Conservation (phyloP, 2,329 filamentous ascomycete species). For the Penicillium concentricum region DNA sequence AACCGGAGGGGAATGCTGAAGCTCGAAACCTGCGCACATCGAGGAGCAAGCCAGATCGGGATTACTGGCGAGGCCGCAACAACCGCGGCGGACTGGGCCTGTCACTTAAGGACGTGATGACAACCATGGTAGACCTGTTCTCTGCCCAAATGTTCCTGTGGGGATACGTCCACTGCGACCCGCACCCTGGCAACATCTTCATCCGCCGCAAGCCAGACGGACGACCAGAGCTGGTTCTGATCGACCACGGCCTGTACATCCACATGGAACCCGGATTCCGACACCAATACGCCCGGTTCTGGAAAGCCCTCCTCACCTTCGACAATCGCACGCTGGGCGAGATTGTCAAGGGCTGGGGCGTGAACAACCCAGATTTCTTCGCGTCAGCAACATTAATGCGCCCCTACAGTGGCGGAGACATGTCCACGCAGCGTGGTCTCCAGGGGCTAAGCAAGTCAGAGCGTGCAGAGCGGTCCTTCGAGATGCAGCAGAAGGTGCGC, state of each 20-base stretch:
- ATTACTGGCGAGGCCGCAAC: constrained; percentile 71
- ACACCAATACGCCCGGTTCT: constrained; percentile 83
- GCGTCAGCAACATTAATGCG: constrained; percentile 85
- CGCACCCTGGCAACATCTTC: constrained; percentile 96
- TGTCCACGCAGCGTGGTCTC: constrained; percentile 59
- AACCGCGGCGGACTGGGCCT: constrained; percentile 80
- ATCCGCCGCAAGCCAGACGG: constrained; percentile 80
- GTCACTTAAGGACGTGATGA: constrained; percentile 83
- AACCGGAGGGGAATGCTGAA: constrained; percentile 48
- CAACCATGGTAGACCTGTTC: constrained; percentile 93
- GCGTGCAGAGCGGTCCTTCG: constrained; percentile 63
- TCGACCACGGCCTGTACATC: constrained; percentile 96
- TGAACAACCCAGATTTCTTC: constrained; percentile 85
- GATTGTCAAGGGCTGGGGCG: constrained; percentile 79
- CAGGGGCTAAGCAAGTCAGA: constrained; percentile 55
- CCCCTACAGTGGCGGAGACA: constrained; percentile 84
- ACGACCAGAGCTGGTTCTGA: constrained; percentile 85
- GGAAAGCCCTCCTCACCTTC: constrained; percentile 91
- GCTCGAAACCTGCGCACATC: constrained; percentile 38
- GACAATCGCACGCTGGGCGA: constrained; percentile 76
- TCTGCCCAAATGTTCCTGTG: constrained; percentile 98
- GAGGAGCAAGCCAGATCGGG: constrained; percentile 75
- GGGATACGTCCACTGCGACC: constrained; percentile 94
- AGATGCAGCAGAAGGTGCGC: constrained; percentile 73
- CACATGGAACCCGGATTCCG: constrained; percentile 82